phyloP scores from a whole-genome alignment of 371 early-diverging fungal genomes.

The Apophysomyces variabilis region DNA sequence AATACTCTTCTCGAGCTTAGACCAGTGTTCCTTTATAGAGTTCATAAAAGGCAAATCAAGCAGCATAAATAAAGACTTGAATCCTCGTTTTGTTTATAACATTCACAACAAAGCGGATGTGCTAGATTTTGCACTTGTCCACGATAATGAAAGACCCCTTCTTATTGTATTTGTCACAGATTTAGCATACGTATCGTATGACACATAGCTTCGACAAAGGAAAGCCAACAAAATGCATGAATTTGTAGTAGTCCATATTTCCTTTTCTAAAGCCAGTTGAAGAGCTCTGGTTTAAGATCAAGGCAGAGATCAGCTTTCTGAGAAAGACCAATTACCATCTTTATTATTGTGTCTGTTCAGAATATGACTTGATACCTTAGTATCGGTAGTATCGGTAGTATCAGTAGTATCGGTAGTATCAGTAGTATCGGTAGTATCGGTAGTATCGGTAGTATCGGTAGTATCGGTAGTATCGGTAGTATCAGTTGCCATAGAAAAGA shows the following conservation, averaged over 20 bases:
- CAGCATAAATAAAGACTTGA: too few species aligned
- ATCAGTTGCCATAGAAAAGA: too few species aligned
- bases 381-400: too few species aligned
- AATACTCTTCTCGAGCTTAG: too few species aligned
- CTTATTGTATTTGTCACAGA: too few species aligned
- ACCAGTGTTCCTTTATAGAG: too few species aligned
- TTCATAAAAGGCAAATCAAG: neutral
- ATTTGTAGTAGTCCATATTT: neutral
- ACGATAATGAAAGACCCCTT: neutral
- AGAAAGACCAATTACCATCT: neutral
- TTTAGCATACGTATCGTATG: too few species aligned
- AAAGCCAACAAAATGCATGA: too few species aligned
- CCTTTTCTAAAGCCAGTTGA: neutral
- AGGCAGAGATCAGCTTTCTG: constrained; percentile 1
- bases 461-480: too few species aligned
- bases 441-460: neutral
- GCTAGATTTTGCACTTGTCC: neutral
- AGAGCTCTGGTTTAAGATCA: neutral
- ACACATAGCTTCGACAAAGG: too few species aligned
- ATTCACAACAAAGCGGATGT: neutral
- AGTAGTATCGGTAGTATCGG: too few species aligned
- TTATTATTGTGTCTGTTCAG: neutral
- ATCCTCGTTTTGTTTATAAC: neutral
- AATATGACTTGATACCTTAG: neutral
- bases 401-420: too few species aligned